A percentile compares a stretch with the other conserved stretches of the same genome.
Conservation (phyloP, 306 rosid genomes). For the Amphicarpaea edgeworthii region DNA sequence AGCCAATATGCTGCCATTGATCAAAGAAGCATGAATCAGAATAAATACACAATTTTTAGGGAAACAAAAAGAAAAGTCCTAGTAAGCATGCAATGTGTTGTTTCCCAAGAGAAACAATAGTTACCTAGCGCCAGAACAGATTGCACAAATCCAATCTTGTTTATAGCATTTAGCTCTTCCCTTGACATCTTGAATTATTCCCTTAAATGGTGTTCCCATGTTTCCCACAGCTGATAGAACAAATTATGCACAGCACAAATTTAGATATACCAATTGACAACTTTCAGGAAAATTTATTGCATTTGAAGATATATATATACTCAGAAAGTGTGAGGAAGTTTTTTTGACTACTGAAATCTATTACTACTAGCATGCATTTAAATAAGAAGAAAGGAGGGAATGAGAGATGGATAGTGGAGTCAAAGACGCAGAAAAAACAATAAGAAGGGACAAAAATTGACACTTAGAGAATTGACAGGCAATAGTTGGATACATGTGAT, state of each 20-base stretch:
- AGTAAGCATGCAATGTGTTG: conserved; percentile 7
- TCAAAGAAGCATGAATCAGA: conserved; percentile 18
- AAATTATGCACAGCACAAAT: conserved; percentile 2
- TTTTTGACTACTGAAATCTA: background rate
- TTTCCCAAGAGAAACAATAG: background rate
- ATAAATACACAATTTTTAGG: background rate
- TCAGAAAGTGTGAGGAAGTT: conserved; percentile 8
- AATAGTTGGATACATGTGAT: conserved; percentile 51
- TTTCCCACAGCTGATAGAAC: conserved; percentile 52
- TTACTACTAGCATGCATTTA: background rate
- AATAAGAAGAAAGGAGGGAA: conserved; percentile 18
- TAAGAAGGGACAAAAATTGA: conserved; percentile 41
- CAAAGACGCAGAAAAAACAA: background rate
- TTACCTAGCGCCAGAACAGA: conserved; percentile 72
- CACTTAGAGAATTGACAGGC: conserved; percentile 24
- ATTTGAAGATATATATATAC: conserved; percentile 27
- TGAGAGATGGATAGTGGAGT: background rate
- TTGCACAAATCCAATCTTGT: conserved; percentile 73
- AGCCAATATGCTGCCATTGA: conserved; percentile 69
- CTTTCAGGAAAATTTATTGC: conserved; percentile 28
- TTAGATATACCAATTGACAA: conserved; percentile 19
- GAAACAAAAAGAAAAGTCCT: background rate
- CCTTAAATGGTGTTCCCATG: conserved; percentile 60
- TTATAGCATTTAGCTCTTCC: conserved; percentile 80
- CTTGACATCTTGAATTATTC: conserved; percentile 71